These are phyloP conservation scores for Solanum lignicaule DNA, from an alignment of 257 asterid species.

Conservation along the genomic window DNA sequence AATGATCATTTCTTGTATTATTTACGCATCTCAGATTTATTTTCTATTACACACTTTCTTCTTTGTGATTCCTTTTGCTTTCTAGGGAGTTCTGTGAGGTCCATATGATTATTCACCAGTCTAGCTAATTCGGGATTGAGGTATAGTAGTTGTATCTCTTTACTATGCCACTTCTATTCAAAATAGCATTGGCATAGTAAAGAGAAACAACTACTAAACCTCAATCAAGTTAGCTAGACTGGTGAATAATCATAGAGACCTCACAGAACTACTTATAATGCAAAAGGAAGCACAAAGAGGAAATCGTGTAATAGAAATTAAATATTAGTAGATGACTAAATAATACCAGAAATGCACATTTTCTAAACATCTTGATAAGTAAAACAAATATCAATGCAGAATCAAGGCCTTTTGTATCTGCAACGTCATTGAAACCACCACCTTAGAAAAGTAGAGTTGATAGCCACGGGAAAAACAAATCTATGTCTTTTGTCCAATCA, in stretches of 20 bases:
- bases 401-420: constrained; percentile 82
- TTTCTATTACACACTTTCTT: too few relatives aligned
- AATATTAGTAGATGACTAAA: not conserved
- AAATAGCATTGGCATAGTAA: not conserved
- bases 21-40: too few relatives aligned
- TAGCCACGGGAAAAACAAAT: constrained; percentile 67
- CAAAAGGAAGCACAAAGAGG: not conserved
- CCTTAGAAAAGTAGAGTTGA: constrained; percentile 64
- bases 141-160: too few relatives aligned
- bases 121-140: too few relatives aligned
- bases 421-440: constrained; percentile 83
- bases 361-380: not conserved
- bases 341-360: not conserved
- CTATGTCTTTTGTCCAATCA: constrained; percentile 85
- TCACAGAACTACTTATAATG: not conserved
- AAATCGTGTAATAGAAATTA: not conserved
- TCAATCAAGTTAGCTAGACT: not conserved
- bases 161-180: too few relatives aligned
- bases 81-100: too few relatives aligned
- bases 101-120: too few relatives aligned
- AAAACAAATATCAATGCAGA: constrained; percentile 68
- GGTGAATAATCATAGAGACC: not conserved
- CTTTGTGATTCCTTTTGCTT: too few relatives aligned
- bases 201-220: not conserved
- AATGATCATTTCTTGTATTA: too few relatives aligned